A percentile compares a stretch with the other conserved stretches of the same genome.
These are phyloP conservation scores for Pythium rishiriense DNA, from an alignment of 352 stramenopile genomes.

Conservation along the genomic window DNA sequence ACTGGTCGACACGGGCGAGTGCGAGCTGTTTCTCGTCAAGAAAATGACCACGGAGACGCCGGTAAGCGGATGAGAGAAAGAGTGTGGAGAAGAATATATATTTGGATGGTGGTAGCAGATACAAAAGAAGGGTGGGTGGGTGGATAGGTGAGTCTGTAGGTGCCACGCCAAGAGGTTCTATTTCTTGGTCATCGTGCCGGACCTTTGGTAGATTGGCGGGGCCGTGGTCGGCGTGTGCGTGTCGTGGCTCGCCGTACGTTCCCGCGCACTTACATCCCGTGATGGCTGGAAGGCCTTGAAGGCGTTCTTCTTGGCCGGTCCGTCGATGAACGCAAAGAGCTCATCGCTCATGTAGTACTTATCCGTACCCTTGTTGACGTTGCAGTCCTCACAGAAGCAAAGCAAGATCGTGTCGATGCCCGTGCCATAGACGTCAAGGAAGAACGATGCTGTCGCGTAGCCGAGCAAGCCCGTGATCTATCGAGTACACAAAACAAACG, in stretches of 20 bases:
- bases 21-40: constrained; percentile 60
- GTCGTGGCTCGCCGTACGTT: constrained; percentile 16
- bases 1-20: constrained; percentile 67
- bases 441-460: constrained; percentile 74
- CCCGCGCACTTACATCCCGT: constrained; percentile 27
- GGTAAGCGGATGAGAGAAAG: not conserved
- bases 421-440: constrained; percentile 81
- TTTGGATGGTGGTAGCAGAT: not conserved
- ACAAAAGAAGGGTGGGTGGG: not conserved
- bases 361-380: constrained; percentile 72
- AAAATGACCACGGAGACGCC: not conserved
- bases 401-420: constrained; percentile 87
- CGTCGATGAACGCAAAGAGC: constrained; percentile 78
- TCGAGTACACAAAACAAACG: not conserved
- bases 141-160: not conserved
- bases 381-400: constrained; percentile 87
- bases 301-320: constrained; percentile 75
- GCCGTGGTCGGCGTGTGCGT: constrained; percentile 17
- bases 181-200: constrained; percentile 25
- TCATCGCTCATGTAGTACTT: constrained; percentile 87
- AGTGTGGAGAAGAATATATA: not conserved
- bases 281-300: constrained; percentile 54
- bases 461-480: constrained; percentile 66
- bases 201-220: constrained; percentile 23
- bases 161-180: too few relatives aligned